Percentiles rank a stretch among this genome's conserved stretches.
Evolutionary conservation across 139 green algal genomes (phyloP).

Genomic region (Dunaliella primolecta): DNA sequence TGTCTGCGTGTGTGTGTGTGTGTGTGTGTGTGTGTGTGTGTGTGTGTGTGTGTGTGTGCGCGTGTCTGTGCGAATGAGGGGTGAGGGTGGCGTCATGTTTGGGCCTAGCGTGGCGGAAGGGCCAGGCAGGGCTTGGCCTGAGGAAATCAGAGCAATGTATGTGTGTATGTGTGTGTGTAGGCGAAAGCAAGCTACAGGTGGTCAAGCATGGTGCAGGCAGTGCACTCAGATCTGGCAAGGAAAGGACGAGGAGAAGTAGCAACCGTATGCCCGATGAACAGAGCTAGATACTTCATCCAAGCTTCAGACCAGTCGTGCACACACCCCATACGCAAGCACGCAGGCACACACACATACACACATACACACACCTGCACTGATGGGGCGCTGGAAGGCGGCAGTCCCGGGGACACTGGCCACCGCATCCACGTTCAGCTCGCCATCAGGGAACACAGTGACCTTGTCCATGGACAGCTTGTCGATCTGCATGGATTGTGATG

Average conservation of each 20-base stretch:
- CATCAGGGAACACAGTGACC: conserved; percentile 79
- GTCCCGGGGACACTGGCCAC: conserved; percentile 33
- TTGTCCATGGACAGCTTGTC: conserved; percentile 74
- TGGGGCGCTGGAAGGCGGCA: conserved; percentile 31
- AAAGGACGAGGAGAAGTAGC: no score
- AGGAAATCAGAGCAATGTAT: no score
- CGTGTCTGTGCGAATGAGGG: neutral
- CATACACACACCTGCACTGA: conserved; percentile 25
- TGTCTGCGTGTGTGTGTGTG: neutral
- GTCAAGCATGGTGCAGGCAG: no score
- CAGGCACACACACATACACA: neutral
- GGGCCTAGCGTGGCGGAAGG: conserved; percentile 5
- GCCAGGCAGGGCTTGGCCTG: neutral
- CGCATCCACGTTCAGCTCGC: conserved; percentile 76
- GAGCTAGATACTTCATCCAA: no score
- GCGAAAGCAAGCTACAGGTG: no score
- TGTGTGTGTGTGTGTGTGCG: neutral
- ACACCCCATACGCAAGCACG: neutral
- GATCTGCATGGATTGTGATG: conserved; percentile 28
- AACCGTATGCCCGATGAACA: no score
- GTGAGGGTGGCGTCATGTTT: conserved; percentile 5
- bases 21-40: neutral
- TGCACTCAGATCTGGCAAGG: no score
- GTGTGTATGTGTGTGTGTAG: no score
- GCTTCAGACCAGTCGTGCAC: no score